Base-by-base conservation (phyloP, 768 basidiomycete species). In the Podaxis pistillaris region DNA sequence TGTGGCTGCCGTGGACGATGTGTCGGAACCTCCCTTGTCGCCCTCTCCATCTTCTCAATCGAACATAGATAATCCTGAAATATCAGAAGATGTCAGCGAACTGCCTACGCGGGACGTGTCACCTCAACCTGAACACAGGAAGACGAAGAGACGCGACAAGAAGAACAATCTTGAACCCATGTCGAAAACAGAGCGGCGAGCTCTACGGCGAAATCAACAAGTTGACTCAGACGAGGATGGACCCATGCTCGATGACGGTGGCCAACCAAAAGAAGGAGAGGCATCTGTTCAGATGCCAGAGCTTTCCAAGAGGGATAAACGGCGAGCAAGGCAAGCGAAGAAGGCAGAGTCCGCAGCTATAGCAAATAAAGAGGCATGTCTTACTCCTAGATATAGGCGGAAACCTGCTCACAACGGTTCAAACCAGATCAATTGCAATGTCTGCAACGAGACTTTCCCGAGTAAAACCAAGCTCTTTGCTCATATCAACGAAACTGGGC, bases 281-380 rank as follows among this genome's bases (percentile, higher is more conserved):
- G 58, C 52, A 38, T 15, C 46, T 7, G 19, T 46, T 11, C 40
- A n/a, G 15, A 53, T 36, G 3, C 58, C 69, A 40, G 75, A 74
- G 60, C 70, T 71, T 1, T 76, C 93, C 5, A 98, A 97, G 74
- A 86, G 85, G 63, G 93, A 97, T 36, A 93, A 89, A 73, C 78
- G 96, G 52, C 82, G 87, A 54, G 88, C 89, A 17, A 81, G 86
- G 52, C 91, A 96, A 72, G 86, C 84, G 52, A 93, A 88, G 78
- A 93, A 89, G 71, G 80, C 76, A 4, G 76, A 78, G 64, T 72
- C 69, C 47, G 77, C 69, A 15, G 70, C 65, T 49, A 76, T 69
- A 13, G 71, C 65, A 33, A 69, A 55, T 61, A 49, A 41, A 52
- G 24, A 74, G 69, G 55, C 68, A 64, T 50, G 68, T 70, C 40